Evolutionary conservation across 1,284 basidiomycete species (phyloP).

Genomic region (Moesziomyces globuligerus): DNA sequence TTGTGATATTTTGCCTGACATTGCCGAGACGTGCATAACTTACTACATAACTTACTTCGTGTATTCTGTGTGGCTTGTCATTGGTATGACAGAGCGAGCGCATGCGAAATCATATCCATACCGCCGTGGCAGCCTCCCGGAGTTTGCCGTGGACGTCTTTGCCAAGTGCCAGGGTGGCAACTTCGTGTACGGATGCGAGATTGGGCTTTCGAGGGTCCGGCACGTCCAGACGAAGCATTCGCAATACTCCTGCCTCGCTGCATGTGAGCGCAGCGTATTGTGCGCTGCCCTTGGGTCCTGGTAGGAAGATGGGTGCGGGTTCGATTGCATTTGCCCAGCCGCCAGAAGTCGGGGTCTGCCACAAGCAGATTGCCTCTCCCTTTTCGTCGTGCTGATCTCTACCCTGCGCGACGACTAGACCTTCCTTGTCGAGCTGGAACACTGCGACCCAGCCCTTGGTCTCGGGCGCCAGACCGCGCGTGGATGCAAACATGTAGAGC

Average conservation of each 20-base stretch:
- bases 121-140: constrained; percentile 46
- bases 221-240: constrained; percentile 60
- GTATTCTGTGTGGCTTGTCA: too few relatives aligned
- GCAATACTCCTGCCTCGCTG: constrained; percentile 66
- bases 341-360: constrained; percentile 68
- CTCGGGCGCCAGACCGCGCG: constrained; percentile 62
- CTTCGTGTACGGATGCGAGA: constrained; percentile 46
- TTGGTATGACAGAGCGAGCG: too few relatives aligned
- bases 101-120: constrained; percentile 44
- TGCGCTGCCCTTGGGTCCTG: constrained; percentile 20
- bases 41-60: too few relatives aligned
- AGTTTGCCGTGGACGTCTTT: constrained; percentile 19
- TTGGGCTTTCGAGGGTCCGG: constrained; percentile 5
- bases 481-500: constrained; percentile 67
- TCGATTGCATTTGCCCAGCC: constrained; percentile 69
- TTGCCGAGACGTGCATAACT: too few relatives aligned
- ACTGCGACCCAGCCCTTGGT: constrained; percentile 67
- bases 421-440: constrained; percentile 59
- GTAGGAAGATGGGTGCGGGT: constrained; percentile 58
- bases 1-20: too few relatives aligned
- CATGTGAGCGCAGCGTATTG: constrained; percentile 67
- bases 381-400: constrained; percentile 9
- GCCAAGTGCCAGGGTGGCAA: constrained; percentile 54
- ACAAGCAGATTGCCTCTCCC: constrained; percentile 43
- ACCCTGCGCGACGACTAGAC: constrained; percentile 40